A percentile compares a stretch with the other conserved stretches of the same genome.
These are phyloP conservation scores for Plenodomus biglobosus DNA, from an alignment of 2,329 filamentous ascomycete species.

Conservation along the genomic window DNA sequence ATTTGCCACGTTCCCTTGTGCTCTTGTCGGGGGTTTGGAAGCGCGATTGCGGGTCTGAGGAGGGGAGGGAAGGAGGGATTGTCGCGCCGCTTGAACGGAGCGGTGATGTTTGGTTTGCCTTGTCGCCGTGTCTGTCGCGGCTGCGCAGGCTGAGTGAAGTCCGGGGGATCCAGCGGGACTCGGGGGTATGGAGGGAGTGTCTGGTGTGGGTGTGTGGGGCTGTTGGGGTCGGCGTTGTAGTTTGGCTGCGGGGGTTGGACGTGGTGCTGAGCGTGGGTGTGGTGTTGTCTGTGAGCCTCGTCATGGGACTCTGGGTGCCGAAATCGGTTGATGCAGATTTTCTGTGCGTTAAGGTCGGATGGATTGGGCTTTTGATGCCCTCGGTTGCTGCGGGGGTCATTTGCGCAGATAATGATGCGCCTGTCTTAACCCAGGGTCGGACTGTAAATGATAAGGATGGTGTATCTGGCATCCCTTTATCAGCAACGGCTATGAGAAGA, in stretches of 20 bases:
- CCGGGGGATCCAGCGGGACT: not conserved
- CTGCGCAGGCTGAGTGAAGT: conserved; percentile 8
- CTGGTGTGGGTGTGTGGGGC: not conserved
- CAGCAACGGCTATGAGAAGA: conserved; percentile 23
- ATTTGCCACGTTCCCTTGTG: too few relatives aligned
- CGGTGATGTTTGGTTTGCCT: too few relatives aligned
- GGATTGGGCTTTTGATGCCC: conserved; percentile 5
- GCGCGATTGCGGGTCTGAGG: too few relatives aligned
- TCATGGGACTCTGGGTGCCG: too few relatives aligned
- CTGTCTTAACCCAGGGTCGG: conserved; percentile 35
- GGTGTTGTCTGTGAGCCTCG: too few relatives aligned
- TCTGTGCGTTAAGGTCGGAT: not conserved
- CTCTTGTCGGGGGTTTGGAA: too few relatives aligned
- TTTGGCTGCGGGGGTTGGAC: not conserved
- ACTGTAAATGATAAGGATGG: conserved; percentile 23
- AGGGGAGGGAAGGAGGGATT: too few relatives aligned
- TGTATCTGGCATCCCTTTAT: conserved; percentile 23
- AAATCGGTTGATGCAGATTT: not conserved
- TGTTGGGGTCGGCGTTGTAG: not conserved
- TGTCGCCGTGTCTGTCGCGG: not conserved
- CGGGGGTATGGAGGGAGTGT: not conserved
- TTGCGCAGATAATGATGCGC: conserved; percentile 19
- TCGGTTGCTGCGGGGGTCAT: conserved; percentile 9
- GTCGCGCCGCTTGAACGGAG: too few relatives aligned
- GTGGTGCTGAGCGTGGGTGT: too few relatives aligned